Percentiles rank a stretch among this genome's conserved stretches.
phyloP scores from a whole-genome alignment of 768 basidiomycete species.

The Cubamyces lactineus region DNA sequence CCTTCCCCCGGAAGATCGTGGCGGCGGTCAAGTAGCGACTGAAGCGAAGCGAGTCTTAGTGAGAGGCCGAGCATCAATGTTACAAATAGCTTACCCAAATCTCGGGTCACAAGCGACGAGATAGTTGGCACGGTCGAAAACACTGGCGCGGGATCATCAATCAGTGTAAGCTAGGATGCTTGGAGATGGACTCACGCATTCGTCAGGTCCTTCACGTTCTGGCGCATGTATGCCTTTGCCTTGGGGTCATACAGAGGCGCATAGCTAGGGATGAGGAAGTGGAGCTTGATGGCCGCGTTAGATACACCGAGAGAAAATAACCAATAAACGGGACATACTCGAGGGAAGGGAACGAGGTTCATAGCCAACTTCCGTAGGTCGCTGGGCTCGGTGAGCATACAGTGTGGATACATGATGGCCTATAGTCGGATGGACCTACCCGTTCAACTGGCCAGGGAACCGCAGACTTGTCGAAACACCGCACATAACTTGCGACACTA shows the following conservation, averaged over 20 bases:
- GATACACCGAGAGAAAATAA: conserved; percentile 1
- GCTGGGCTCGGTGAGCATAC: conserved; percentile 39
- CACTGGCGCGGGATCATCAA: conserved; percentile 39
- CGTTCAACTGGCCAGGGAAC: conserved; percentile 93
- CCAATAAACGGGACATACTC: conserved; percentile 50
- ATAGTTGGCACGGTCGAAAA: conserved; percentile 81
- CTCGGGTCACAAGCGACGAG: conserved; percentile 85
- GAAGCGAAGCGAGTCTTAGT: background rate
- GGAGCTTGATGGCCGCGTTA: conserved; percentile 56
- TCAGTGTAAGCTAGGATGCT: background rate
- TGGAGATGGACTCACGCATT: conserved; percentile 54
- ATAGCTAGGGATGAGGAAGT: conserved; percentile 96
- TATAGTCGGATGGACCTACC: conserved; percentile 49
- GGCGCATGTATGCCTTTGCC: conserved; percentile 59
- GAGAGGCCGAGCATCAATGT: background rate
- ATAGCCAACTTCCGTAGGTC: conserved; percentile 89
- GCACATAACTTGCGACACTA: conserved; percentile 89
- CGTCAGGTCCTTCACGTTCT: conserved; percentile 71
- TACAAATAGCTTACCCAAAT: conserved; percentile 56
- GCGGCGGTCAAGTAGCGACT: conserved; percentile 89
- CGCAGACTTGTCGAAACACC: conserved; percentile 91
- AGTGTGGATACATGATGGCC: conserved; percentile 9
- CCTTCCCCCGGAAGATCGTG: conserved; percentile 83
- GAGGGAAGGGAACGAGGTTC: conserved; percentile 97
- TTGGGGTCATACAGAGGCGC: conserved; percentile 83